phyloP scores from a whole-genome alignment of 495 filamentous ascomycete genomes.

The Tetracladium marchalianum region DNA sequence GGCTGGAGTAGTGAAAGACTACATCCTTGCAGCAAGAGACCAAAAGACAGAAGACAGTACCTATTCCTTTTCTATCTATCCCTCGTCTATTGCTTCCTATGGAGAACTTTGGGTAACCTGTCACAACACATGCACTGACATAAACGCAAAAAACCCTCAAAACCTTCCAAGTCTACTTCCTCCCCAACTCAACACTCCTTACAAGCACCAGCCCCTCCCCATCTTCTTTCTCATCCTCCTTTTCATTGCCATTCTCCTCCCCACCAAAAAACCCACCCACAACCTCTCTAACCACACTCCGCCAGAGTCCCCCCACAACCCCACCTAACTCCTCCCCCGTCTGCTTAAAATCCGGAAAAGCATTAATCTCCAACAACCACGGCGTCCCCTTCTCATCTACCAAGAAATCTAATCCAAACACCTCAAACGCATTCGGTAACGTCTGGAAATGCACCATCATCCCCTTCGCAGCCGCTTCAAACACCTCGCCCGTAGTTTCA shows the following conservation, averaged over 20 bases:
- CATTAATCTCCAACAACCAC: conserved; percentile 88
- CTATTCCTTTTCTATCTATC: too few species aligned
- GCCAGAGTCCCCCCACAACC: conserved; percentile 67
- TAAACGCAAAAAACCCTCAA: background rate
- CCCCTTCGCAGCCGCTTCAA: conserved; percentile 70
- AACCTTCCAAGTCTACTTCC: conserved; percentile 18
- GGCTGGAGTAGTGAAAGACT: too few species aligned
- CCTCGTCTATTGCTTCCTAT: too few species aligned
- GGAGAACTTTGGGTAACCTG: too few species aligned
- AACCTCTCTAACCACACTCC: conserved; percentile 55
- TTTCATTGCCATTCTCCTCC: conserved; percentile 18
- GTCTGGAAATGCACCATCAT: conserved; percentile 91
- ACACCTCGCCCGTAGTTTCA: conserved; percentile 58
- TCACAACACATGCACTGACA: background rate
- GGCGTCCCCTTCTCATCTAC: conserved; percentile 53
- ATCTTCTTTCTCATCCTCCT: background rate
- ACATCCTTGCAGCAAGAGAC: too few species aligned
- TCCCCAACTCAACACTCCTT: conserved; percentile 53
- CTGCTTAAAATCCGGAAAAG: conserved; percentile 91
- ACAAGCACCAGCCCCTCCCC: conserved; percentile 21
- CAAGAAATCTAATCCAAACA: conserved; percentile 87
- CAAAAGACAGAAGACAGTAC: too few species aligned
- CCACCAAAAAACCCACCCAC: conserved; percentile 52
- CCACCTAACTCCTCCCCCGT: conserved; percentile 64
- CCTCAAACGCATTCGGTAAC: conserved; percentile 77